Conservation (phyloP, 2,329 filamentous ascomycete genomes). For the Talaromyces amestolkiae region DNA sequence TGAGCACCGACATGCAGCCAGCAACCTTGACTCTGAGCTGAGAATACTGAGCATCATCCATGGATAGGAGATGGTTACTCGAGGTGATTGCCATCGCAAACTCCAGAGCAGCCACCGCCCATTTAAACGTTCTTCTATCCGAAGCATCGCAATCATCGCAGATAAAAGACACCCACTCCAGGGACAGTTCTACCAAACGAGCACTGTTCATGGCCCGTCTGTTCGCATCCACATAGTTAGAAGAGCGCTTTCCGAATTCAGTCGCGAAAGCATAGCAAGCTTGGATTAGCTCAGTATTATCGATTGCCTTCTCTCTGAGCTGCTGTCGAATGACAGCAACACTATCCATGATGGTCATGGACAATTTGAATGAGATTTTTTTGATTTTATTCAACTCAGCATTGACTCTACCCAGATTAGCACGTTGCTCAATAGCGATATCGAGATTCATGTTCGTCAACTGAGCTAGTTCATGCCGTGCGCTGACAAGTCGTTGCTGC, state of each 20-base stretch:
- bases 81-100: conserved; percentile 97
- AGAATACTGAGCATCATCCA: conserved; percentile 84
- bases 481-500: conserved; percentile 71
- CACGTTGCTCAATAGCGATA: conserved; percentile 85
- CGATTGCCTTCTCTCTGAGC: conserved; percentile 64
- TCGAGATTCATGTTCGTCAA: conserved; percentile 81
- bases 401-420: conserved; percentile 91
- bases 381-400: conserved; percentile 88
- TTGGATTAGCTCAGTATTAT: conserved; percentile 94
- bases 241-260: conserved; percentile 91
- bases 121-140: conserved; percentile 93
- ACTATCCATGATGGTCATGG: conserved; percentile 98
- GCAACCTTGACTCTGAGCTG: conserved; percentile 83
- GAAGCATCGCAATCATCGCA: conserved; percentile 94
- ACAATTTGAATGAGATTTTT: conserved; percentile 91
- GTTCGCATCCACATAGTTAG: conserved; percentile 94
- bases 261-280: conserved; percentile 99
- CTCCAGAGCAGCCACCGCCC: conserved; percentile 92
- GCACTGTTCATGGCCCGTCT: conserved; percentile 95
- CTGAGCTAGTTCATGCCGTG: conserved; percentile 74
- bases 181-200: conserved; percentile 84
- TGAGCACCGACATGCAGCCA: conserved; percentile 94
- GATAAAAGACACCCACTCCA: conserved; percentile 98
- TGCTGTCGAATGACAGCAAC: conserved; percentile 90
- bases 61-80: conserved; percentile 85